These are phyloP conservation scores for Cystobasidium pallidum DNA, from an alignment of 1,284 basidiomycete species.

Conservation along the genomic window DNA sequence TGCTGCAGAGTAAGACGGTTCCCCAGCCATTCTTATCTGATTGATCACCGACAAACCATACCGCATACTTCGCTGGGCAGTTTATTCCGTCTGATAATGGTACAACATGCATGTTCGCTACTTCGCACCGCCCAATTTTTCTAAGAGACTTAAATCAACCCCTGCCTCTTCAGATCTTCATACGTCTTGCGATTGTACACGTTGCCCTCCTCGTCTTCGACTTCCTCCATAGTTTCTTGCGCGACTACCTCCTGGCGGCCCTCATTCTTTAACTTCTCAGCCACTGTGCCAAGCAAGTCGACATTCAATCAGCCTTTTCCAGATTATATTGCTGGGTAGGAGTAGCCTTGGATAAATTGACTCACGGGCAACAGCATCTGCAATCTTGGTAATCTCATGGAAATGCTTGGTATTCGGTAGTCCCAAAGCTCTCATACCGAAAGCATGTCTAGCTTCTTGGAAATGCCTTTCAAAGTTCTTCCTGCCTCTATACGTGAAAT, in stretches of 20 bases:
- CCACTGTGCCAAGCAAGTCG: too few species aligned
- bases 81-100: too few species aligned
- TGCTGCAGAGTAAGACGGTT: too few species aligned
- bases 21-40: too few species aligned
- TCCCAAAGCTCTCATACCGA: constrained; percentile 96
- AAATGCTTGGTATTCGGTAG: constrained; percentile 98
- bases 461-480: constrained; percentile 96
- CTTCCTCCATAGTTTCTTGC: constrained; percentile 91
- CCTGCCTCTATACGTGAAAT: constrained; percentile 76
- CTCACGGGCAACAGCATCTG: constrained; percentile 89
- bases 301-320: too few species aligned
- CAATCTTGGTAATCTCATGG: constrained; percentile 95
- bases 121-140: not conserved
- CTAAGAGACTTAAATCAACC: constrained; percentile 66
- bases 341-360: too few species aligned
- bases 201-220: constrained; percentile 95
- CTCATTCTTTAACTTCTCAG: constrained; percentile 92
- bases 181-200: constrained; percentile 70
- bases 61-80: too few species aligned
- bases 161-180: constrained; percentile 88
- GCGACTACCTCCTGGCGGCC: constrained; percentile 86
- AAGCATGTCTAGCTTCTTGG: constrained; percentile 92
- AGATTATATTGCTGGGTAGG: too few species aligned
- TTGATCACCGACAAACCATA: too few species aligned
- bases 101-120: too few species aligned